Percentiles rank a stretch among this genome's conserved stretches.
Conservation (phyloP, 2,329 filamentous ascomycete genomes). For the Teratosphaeria zuluensis region DNA sequence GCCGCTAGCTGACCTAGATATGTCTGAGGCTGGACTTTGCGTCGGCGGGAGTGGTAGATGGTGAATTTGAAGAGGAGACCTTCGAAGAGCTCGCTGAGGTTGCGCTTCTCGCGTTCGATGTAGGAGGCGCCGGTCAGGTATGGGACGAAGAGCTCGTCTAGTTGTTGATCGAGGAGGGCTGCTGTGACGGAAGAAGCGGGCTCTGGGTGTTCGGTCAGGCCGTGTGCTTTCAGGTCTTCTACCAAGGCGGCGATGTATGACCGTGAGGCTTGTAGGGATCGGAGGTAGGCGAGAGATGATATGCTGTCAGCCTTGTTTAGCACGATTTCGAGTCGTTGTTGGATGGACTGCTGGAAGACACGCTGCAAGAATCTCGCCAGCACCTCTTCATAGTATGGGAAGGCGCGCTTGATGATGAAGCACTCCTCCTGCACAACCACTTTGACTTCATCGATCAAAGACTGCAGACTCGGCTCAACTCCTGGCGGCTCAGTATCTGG, state of each 20-base stretch:
- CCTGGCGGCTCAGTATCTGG: conserved; percentile 86
- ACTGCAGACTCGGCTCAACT: conserved; percentile 85
- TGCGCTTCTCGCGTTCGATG: conserved; percentile 55
- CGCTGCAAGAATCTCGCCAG: conserved; percentile 87
- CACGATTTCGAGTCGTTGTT: conserved; percentile 90
- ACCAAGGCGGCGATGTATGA: conserved; percentile 80
- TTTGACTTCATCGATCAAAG: conserved; percentile 84
- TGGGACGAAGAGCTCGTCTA: conserved; percentile 57
- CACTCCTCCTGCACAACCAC: conserved; percentile 96
- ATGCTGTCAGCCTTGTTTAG: conserved; percentile 87
- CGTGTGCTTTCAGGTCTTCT: conserved; percentile 88
- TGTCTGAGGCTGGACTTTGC: conserved; percentile 58
- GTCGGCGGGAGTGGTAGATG: conserved; percentile 80
- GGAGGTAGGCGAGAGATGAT: conserved; percentile 82
- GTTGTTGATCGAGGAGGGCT: conserved; percentile 56
- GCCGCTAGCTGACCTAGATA: conserved; percentile 90
- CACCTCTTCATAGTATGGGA: conserved; percentile 92
- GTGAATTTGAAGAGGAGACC: conserved; percentile 94
- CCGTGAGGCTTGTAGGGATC: conserved; percentile 81
- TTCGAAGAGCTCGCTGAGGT: conserved; percentile 73
- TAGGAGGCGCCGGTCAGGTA: conserved; percentile 58
- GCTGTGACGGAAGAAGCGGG: conserved; percentile 79
- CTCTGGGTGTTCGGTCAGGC: conserved; percentile 89
- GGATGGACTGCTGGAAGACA: conserved; percentile 95
- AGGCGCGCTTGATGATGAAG: conserved; percentile 89